Evolutionary conservation across 257 asterid genomes (phyloP), one percentile per base, ranked within the genome.

Genomic region (Fraxinus excelsior): DNA sequence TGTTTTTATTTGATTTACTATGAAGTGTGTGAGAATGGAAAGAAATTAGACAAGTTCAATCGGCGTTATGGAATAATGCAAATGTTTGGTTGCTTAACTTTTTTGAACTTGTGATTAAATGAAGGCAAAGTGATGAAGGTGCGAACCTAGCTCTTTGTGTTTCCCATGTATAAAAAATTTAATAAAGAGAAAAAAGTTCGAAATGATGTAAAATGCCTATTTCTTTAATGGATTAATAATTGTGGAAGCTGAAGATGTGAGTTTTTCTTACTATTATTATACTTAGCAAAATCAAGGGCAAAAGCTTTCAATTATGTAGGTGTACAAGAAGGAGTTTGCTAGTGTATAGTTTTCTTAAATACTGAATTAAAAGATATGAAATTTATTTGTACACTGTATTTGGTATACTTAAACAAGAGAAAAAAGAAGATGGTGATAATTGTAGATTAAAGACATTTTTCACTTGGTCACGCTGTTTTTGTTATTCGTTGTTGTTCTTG

Each of bases 181-280:
- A n/a, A n/a, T n/a, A n/a, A n/a, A n/a, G n/a, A n/a, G n/a, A n/a
- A n/a, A n/a, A n/a, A n/a, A n/a, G n/a, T n/a, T n/a, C n/a, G n/a
- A n/a, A n/a, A n/a, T n/a, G n/a, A n/a, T n/a, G n/a, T n/a, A n/a
- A n/a, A n/a, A n/a, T n/a, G n/a, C n/a, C n/a, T n/a, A n/a, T n/a
- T n/a, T n/a, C n/a, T n/a, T n/a, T n/a, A n/a, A n/a, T n/a, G n/a
- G n/a, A n/a, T n/a, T n/a, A n/a, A n/a, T n/a, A n/a, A n/a, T n/a
- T n/a, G n/a, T n/a, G 72, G 67, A 34, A 9, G 71, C 75, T 67
- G 72, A 76, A 46, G 44, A 42, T 58, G 32, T 26, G 14, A 19
- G 46, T 23, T 38, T 73, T 74, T 28, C 23, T 62, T 25, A 53
- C 26, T 72, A 19, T 70, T 40, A 40, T 40, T 35, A 82, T 38